These are phyloP conservation scores for Botrytis cinerea DNA, from an alignment of 2,329 filamentous ascomycete genomes.

Conservation along the genomic window DNA sequence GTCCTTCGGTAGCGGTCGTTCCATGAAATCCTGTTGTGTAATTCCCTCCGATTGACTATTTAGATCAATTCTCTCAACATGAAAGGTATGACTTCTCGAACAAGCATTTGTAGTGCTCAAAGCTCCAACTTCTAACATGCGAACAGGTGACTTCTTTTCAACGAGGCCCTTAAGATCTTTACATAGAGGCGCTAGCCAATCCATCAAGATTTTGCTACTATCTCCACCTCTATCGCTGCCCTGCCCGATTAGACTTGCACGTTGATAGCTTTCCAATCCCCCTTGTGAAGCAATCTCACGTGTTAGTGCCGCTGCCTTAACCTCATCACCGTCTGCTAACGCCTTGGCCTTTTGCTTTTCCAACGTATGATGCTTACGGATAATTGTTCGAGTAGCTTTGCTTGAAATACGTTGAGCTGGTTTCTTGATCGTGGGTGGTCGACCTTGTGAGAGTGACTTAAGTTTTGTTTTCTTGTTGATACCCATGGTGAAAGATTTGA, in stretches of 20 bases:
- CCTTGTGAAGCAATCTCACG: slow-evolving; percentile 59
- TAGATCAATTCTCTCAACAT: slow-evolving; percentile 83
- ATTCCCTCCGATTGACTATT: slow-evolving; percentile 84
- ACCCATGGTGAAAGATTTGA: slow-evolving; percentile 45
- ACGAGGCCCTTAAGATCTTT: slow-evolving; percentile 34
- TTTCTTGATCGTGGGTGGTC: slow-evolving; percentile 53
- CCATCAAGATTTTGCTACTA: slow-evolving; percentile 63
- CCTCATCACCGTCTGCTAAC: slow-evolving; percentile 53
- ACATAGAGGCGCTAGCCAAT: slow-evolving; percentile 55
- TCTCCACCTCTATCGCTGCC: slow-evolving; percentile 66
- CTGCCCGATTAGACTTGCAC: slow-evolving; percentile 69
- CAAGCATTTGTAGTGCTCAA: slow-evolving; percentile 84
- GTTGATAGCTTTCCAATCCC: slow-evolving; percentile 64
- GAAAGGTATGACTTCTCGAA: slow-evolving; percentile 68
- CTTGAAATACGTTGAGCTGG: slow-evolving; percentile 60
- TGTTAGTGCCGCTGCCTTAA: slow-evolving; percentile 49
- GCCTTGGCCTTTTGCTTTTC: slow-evolving; percentile 64
- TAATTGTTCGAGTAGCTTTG: slow-evolving; percentile 63
- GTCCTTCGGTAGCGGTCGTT: slow-evolving; percentile 68
- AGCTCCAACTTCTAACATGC: slow-evolving; percentile 86
- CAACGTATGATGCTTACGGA: slow-evolving; percentile 65
- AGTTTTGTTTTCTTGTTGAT: slow-evolving; percentile 47
- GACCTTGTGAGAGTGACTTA: slow-evolving; percentile 54
- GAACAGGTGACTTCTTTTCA: slow-evolving; percentile 46
- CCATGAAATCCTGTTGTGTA: slow-evolving; percentile 90